phyloP scores from a whole-genome alignment of 208 protist species.

The Leptomonas pyrrhocoris region DNA sequence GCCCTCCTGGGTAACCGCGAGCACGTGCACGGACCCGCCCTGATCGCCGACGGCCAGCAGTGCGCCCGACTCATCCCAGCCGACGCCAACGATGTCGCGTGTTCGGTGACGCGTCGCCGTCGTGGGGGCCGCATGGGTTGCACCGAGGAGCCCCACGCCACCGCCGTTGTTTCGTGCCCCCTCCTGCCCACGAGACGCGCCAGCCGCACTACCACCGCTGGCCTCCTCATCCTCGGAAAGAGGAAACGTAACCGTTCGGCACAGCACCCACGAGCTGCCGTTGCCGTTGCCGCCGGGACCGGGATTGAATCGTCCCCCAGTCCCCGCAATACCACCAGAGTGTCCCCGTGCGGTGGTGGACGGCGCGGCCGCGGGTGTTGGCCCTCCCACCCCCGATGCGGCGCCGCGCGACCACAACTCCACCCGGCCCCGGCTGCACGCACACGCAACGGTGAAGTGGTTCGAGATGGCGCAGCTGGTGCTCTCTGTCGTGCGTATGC shows the following conservation, averaged over 20 bases:
- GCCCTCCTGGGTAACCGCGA: slow-evolving; percentile 46
- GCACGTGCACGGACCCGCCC: slow-evolving; percentile 55
- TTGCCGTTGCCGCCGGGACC: not conserved
- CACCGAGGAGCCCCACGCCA: not conserved
- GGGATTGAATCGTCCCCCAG: not conserved
- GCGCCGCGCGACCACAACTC: slow-evolving; percentile 43
- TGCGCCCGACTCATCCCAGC: slow-evolving; percentile 68
- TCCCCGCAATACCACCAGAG: not conserved
- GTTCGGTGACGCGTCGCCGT: slow-evolving; percentile 12
- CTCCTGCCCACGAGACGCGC: not conserved
- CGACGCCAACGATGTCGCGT: slow-evolving; percentile 49
- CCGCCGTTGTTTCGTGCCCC: not conserved
- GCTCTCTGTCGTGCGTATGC: slow-evolving; percentile 53
- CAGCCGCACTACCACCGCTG: not conserved
- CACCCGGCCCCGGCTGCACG: slow-evolving; percentile 52
- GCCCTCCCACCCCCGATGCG: not conserved
- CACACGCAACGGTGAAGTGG: slow-evolving; percentile 76
- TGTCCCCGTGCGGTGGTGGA: not conserved
- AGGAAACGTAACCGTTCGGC: slow-evolving; percentile 16
- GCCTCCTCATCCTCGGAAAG: slow-evolving; percentile 13
- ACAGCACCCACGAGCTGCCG: slow-evolving; percentile 31
- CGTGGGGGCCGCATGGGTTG: not conserved
- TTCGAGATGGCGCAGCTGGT: slow-evolving; percentile 63
- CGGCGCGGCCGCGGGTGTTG: not conserved
- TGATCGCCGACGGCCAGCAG: slow-evolving; percentile 67